phyloP scores from a whole-genome alignment of 768 basidiomycete species.

The Termitomyces sp. region DNA sequence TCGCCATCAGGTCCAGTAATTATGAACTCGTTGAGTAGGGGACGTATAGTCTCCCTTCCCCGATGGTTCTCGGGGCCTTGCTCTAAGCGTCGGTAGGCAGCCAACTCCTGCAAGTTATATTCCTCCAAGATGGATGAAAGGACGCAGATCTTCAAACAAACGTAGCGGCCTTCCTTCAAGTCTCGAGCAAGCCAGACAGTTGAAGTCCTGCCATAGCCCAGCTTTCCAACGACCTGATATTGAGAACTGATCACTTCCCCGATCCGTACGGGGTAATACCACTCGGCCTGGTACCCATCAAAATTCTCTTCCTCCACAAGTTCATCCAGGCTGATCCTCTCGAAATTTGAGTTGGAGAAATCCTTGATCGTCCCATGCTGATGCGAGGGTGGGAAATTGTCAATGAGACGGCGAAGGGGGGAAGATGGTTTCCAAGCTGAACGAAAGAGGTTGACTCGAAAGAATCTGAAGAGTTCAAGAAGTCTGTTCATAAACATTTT shows the following conservation, averaged over 20 bases:
- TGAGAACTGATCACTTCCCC: slow-evolving; percentile 27
- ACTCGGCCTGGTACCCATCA: slow-evolving; percentile 16
- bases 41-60: not conserved
- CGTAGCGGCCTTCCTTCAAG: not conserved
- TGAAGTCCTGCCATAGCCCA: slow-evolving; percentile 24
- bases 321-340: not conserved
- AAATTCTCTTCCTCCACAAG: slow-evolving; percentile 21
- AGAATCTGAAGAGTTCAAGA: not conserved
- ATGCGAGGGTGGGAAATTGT: too few relatives aligned
- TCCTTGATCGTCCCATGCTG: not conserved
- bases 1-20: not conserved
- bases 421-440: not conserved
- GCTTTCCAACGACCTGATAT: slow-evolving; percentile 31
- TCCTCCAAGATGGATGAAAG: not conserved
- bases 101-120: not conserved
- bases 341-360: not conserved
- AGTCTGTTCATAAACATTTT: not conserved
- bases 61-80: not conserved
- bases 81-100: not conserved
- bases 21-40: not conserved
- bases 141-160: not conserved
- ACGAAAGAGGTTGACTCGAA: not conserved
- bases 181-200: slow-evolving; percentile 1
- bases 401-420: not conserved
- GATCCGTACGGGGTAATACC: slow-evolving; percentile 29